Evolutionary conservation across 225 moss, liverwort and hornwort species (phyloP), one percentile per base, ranked within the genome.

Genomic region (Ulota crispa): DNA sequence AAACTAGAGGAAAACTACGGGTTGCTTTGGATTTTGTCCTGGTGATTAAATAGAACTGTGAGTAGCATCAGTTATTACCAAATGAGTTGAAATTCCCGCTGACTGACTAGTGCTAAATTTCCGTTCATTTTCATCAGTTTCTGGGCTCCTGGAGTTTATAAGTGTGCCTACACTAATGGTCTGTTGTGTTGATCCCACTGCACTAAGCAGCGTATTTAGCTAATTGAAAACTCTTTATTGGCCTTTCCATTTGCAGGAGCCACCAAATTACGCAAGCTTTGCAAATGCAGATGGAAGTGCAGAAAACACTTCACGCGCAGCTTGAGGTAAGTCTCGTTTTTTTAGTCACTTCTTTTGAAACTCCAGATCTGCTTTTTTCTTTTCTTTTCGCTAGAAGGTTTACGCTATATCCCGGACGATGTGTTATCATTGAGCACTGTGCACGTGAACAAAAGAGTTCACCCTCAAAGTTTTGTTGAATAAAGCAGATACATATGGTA

Each of bases 201-300:
- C 9, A 67, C 41, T 6, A n/a, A 41, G 39, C 11, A n/a, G 67
- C 13, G 13, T 41, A 24, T 20, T 68, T 50, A 16, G 20, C 28
- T 75, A 27, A 59, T 27, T 27, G 74, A 41, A 41, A 31, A 37
- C 1, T 54, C 36, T 37, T 37, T 18, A 13, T 78, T 78, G 28
- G 20, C 4, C 26, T 5, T 54, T 79, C n/a, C 18, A 7, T 71
- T 79, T 71, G 85, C 93, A 98, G 97, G 76, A 93, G 93, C 78
- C 77, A 95, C 67, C 98, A 95, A 69, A 91, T 98, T 41, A 94
- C 92, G 21, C 95, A 95, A 87, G 94, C 98, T 31, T 78, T 98
- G 80, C 93, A 92, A 66, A 87, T 98, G 87, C 98, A 98, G 85
- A 93, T 98, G 83, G 95, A 98, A 84, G 98, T 98, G 39, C 98